Evolutionary conservation across 78 protist genomes (phyloP), one percentile per base, ranked within the genome.

Genomic region (Tieghemostelium lacteum): DNA sequence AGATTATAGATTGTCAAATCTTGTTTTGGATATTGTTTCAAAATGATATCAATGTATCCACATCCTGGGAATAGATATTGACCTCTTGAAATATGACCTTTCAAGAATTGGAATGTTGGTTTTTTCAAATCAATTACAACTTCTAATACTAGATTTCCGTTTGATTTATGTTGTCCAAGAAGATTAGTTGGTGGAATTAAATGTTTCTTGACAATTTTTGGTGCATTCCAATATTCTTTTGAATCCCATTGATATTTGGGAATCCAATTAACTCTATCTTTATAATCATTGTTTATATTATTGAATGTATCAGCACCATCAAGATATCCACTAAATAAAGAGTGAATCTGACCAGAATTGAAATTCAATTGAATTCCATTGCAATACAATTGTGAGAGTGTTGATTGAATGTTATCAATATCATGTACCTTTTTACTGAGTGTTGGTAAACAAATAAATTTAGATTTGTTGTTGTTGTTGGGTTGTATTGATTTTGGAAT

Each of bases 51-150:
- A 26, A 74, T 37, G 55, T 86, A 86, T 7, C 93, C 93, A 20
- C 85, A 77, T 22, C 87, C 93, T 39, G 93, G 93, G 73, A 86
- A 74, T 22, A 86, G 33, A n/a, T 67, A 26, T 42, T 86, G 62
- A 5, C 93, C 85, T 14, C 28, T 37, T 0, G 73, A 73, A 2
- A 49, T 54, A 63, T 86, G 93, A 54, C 73, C 93, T 22, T 57
- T 50, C 31, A 86, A 34, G 28, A 67, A 86, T 3, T 19, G 50
- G 22, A 16, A 78, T 0, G 40, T 36, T 22, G 34, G 14, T 2
- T 34, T 16, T 26, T 64, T 37, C 19, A 45, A 34, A 57, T 78
- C 75, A 3, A 78, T 65, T 1, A 78, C 33, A 36, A 33, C 52
- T 54, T 78, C 75, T 29, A 22, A 78, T 1, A 34, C 5, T 17